Evolutionary conservation across 2,329 filamentous ascomycete species (phyloP).

Genomic region (Verruconis gallopava): DNA sequence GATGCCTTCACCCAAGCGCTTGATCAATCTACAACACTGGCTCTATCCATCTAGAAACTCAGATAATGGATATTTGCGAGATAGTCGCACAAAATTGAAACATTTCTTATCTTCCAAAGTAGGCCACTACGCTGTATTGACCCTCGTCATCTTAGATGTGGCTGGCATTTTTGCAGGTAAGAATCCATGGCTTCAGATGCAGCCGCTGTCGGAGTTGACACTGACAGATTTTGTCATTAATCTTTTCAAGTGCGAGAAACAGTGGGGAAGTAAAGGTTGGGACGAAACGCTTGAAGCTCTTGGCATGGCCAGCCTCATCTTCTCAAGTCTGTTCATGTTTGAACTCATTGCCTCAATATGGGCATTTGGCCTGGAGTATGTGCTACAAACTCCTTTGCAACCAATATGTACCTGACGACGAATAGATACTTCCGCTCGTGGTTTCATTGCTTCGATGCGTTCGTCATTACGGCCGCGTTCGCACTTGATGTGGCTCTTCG

Average conservation of each 20-base stretch:
- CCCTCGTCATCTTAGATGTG: constrained; percentile 38
- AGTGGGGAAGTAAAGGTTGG: constrained; percentile 19
- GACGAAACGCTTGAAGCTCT: constrained; percentile 31
- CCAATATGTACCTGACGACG: constrained; percentile 3
- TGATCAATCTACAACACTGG: neutral
- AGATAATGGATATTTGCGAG: constrained; percentile 1
- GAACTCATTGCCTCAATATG: constrained; percentile 48
- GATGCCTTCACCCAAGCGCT: neutral
- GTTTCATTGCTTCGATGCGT: constrained; percentile 53
- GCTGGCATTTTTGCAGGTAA: constrained; percentile 35
- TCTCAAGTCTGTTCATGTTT: constrained; percentile 51
- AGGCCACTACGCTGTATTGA: constrained; percentile 37
- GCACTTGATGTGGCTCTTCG: constrained; percentile 47
- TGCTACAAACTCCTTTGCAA: constrained; percentile 12
- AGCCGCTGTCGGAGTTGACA: constrained; percentile 15
- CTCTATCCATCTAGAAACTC: neutral
- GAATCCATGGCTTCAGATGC: neutral
- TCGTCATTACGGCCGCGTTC: constrained; percentile 50
- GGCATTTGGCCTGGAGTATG: constrained; percentile 48
- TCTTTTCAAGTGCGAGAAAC: constrained; percentile 35
- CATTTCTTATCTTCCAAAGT: constrained; percentile 32
- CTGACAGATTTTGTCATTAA: constrained; percentile 36
- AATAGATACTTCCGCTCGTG: constrained; percentile 22
- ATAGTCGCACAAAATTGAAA: constrained; percentile 16
- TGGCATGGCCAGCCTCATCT: constrained; percentile 41